phyloP scores from a whole-genome alignment of 176 grass and related monocot genomes.

The Neostapfia colusana region DNA sequence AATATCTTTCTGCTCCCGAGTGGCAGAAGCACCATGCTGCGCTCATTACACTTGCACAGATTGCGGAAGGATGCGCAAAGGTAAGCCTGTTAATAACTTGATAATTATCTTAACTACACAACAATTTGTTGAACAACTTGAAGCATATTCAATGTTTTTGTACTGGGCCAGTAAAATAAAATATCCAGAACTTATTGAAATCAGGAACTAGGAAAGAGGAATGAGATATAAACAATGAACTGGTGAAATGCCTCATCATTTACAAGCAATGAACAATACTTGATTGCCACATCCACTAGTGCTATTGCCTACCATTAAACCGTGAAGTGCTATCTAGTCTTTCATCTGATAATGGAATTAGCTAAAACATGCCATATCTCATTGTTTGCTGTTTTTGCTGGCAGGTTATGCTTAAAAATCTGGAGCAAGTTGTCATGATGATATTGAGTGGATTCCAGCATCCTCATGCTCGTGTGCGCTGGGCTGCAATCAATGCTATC shows the following conservation, averaged over 20 bases:
- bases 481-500: constrained; percentile 96
- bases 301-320: constrained; percentile 11
- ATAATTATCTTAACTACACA: neutral
- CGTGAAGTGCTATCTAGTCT: neutral
- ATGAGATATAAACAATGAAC: neutral
- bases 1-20: constrained; percentile 71
- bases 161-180: neutral
- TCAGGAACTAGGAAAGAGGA: neutral
- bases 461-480: constrained; percentile 83
- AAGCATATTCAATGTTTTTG: neutral
- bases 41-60: constrained; percentile 90
- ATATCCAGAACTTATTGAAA: neutral
- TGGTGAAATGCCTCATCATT: neutral
- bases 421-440: constrained; percentile 94
- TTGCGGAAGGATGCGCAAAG: constrained; percentile 98
- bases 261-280: constrained; percentile 11
- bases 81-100: constrained; percentile 40
- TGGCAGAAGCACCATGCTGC: constrained; percentile 99
- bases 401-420: constrained; percentile 95
- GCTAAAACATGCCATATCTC: constrained; percentile 20
- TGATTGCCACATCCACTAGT: neutral
- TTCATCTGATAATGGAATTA: constrained; percentile 6
- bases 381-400: constrained; percentile 26
- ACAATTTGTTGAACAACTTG: neutral
- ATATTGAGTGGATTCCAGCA: constrained; percentile 84